These are phyloP conservation scores for Xylaria sp. DNA, from an alignment of 2,329 filamentous ascomycete genomes.

Conservation along the genomic window DNA sequence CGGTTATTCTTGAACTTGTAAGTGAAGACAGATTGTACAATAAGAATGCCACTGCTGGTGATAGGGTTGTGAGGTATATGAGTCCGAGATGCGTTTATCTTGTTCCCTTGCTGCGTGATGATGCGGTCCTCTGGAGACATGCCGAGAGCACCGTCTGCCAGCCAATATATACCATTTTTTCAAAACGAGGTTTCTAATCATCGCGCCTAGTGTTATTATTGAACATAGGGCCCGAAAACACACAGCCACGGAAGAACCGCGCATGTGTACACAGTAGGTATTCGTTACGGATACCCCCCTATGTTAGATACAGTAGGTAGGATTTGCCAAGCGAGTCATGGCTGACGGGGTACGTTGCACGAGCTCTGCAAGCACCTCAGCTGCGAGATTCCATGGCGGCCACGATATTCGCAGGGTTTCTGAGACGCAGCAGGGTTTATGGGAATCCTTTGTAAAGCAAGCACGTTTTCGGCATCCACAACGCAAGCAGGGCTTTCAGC, in stretches of 20 bases:
- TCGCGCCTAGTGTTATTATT: conserved; percentile 30
- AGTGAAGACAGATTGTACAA: conserved; percentile 3
- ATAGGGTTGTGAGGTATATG: conserved; percentile 11
- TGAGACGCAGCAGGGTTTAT: conserved; percentile 31
- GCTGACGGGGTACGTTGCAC: conserved; percentile 29
- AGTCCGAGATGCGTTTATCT: conserved; percentile 7
- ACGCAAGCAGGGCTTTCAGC: conserved; percentile 14
- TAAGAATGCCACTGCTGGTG: conserved; percentile 1
- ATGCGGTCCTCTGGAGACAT: conserved; percentile 4
- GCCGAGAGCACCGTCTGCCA: conserved; percentile 9
- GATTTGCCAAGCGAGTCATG: conserved; percentile 34
- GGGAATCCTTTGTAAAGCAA: conserved; percentile 35
- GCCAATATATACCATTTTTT: conserved; percentile 35
- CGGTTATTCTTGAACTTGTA: background rate
- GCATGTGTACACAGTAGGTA: conserved; percentile 21
- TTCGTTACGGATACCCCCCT: conserved; percentile 21
- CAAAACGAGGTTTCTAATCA: conserved; percentile 33
- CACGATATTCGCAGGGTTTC: conserved; percentile 35
- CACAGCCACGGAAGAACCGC: conserved; percentile 37
- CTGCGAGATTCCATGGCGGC: conserved; percentile 34
- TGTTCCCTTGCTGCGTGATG: conserved; percentile 17
- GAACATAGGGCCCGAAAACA: conserved; percentile 20
- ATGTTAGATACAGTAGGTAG: conserved; percentile 18
- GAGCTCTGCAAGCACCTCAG: conserved; percentile 30
- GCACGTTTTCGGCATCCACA: conserved; percentile 34